Evolutionary conservation across 257 asterid species (phyloP), one percentile per base, ranked within the genome.

Genomic region (Nicotiana benthamiana): DNA sequence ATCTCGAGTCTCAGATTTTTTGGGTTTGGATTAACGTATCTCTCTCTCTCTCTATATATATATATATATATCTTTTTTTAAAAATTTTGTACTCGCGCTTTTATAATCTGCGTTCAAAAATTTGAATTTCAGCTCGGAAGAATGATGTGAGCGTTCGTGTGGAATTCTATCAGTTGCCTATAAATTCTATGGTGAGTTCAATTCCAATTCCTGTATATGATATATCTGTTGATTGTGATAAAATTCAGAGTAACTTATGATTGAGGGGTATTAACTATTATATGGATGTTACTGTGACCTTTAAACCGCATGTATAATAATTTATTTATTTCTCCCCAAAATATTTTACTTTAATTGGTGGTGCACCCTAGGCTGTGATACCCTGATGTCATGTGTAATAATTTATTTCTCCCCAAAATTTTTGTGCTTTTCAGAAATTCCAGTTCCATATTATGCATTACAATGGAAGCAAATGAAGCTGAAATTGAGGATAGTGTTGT

Each of bases 391-490:
- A n/a, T 30, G n/a, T 79, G 34, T 56, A 6, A 2, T 63, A 15
- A 51, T 46, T 65, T 15, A 20, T 9, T 12, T 2, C 63, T 53
- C 22, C 26, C 77, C 68, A 76, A 62, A 83, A 82, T 75, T 83
- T 89, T 85, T 91, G 83, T 76, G 9, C 11, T 40, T 72, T 82
- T 81, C 86, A 54, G 78, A 72, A 46, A 46, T 79, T 79, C 84
- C 82, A 87, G 92, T 84, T 89, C 79, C 83, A 74, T 86, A 52
- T 87, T 89, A 87, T 85, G 88, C 79, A 81, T 84, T 63, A 62
- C 83, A 32, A 77, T 86, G 76, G 91, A 85, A 86, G 89, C 85
- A 64, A 85, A 56, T 68, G 91, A 86, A 77, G 89, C 84, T 48
- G 60, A 79, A 77, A 82, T 74, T 87, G 91, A 79, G 81, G 93